Conservation (phyloP, 78 protist species). For the Dictyostelium intermedium region DNA sequence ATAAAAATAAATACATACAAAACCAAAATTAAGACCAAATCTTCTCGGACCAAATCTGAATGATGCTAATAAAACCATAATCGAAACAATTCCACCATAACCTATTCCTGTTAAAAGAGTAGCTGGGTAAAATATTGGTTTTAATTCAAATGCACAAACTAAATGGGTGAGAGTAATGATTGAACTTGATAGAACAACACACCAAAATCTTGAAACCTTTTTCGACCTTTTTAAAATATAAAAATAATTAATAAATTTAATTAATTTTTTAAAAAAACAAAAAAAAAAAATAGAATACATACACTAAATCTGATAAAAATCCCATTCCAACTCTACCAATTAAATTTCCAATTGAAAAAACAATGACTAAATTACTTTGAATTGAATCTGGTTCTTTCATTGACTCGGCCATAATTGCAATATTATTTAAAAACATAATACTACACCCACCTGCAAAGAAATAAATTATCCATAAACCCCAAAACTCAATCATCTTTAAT, state of each 20-base stretch:
- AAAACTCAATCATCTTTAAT: slow-evolving; percentile 26
- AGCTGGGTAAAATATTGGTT: background rate
- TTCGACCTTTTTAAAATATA: background rate
- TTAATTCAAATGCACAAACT: background rate
- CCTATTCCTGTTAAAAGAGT: slow-evolving; percentile 42
- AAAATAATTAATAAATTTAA: background rate
- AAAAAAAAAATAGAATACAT: too few species aligned
- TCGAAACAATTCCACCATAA: slow-evolving; percentile 52
- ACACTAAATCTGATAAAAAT: slow-evolving; percentile 33
- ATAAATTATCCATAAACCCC: background rate
- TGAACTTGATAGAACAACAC: background rate
- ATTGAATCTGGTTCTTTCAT: background rate
- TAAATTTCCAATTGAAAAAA: slow-evolving; percentile 36
- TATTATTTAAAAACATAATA: slow-evolving; percentile 70
- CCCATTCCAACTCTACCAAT: slow-evolving; percentile 46
- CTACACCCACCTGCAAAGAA: slow-evolving; percentile 57
- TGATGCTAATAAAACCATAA: slow-evolving; percentile 30
- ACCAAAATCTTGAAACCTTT: slow-evolving; percentile 56
- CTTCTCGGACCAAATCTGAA: slow-evolving; percentile 55
- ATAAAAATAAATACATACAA: background rate
- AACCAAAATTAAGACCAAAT: slow-evolving; percentile 74
- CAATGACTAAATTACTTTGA: slow-evolving; percentile 48
- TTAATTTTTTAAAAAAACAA: background rate
- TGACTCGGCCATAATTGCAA: slow-evolving; percentile 10
- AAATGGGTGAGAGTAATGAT: slow-evolving; percentile 37